phyloP scores from a whole-genome alignment of 208 protist genomes.

The Leishmania amazonensis region DNA sequence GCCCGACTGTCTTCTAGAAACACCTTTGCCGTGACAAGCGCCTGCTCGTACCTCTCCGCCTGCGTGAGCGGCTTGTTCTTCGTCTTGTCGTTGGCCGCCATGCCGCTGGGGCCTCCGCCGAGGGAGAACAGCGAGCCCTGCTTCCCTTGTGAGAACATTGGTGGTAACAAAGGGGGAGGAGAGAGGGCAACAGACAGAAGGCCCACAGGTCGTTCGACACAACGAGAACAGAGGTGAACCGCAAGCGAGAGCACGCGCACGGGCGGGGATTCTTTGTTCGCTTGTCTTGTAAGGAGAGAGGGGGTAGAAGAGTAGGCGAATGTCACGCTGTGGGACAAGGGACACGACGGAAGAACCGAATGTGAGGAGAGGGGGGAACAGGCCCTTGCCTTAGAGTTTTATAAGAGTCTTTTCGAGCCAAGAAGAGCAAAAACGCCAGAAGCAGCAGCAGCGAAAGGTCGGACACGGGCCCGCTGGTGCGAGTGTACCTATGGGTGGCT shows the following conservation, averaged over 20 bases:
- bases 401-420: neutral
- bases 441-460: neutral
- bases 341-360: neutral
- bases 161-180: neutral
- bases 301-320: neutral
- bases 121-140: constrained; percentile 5
- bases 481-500: neutral
- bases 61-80: constrained; percentile 41
- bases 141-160: constrained; percentile 47
- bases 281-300: neutral
- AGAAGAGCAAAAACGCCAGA: neutral
- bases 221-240: neutral
- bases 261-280: neutral
- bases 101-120: neutral
- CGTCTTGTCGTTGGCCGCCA: constrained; percentile 24
- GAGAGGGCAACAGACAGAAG: neutral
- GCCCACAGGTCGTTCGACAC: neutral
- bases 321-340: neutral
- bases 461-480: neutral
- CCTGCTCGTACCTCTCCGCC: constrained; percentile 72
- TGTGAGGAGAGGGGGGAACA: neutral
- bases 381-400: neutral
- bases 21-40: constrained; percentile 68
- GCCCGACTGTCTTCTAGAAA: constrained; percentile 76
- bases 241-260: neutral